Conservation (phyloP, 2,329 filamentous ascomycete species). For the Claviceps fusiformis region DNA sequence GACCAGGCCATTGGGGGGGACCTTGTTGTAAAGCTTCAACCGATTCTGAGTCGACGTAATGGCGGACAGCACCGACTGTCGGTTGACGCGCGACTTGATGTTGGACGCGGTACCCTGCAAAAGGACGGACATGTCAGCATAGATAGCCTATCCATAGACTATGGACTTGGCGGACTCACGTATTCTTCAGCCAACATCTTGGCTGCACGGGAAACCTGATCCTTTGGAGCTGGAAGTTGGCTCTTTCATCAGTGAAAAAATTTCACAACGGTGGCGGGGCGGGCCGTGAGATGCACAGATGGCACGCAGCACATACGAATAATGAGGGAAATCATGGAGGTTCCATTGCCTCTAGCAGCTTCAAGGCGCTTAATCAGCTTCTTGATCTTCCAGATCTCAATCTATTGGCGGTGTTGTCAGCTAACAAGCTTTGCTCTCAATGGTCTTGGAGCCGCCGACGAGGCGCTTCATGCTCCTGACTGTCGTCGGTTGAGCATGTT, state of each 20-base stretch:
- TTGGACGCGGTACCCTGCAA: constrained; percentile 87
- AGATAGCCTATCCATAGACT: constrained; percentile 30
- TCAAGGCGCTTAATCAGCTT: constrained; percentile 99
- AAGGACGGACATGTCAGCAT: constrained; percentile 10
- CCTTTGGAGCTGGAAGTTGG: constrained; percentile 64
- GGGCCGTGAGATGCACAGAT: neutral
- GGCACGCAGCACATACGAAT: constrained; percentile 55
- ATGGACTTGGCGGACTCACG: constrained; percentile 35
- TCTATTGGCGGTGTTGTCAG: constrained; percentile 26
- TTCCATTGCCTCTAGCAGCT: constrained; percentile 94
- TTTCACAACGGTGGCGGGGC: neutral
- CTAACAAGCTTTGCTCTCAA: neutral
- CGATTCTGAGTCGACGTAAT: constrained; percentile 99
- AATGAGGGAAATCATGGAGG: constrained; percentile 98
- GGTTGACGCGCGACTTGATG: constrained; percentile 98
- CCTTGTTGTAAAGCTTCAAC: constrained; percentile 97
- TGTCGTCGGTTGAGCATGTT: neutral
- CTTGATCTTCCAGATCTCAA: constrained; percentile 94
- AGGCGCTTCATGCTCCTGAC: neutral
- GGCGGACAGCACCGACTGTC: constrained; percentile 91
- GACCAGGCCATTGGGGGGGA: constrained; percentile 91
- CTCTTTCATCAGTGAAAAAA: constrained; percentile 3
- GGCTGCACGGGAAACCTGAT: constrained; percentile 86
- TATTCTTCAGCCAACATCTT: constrained; percentile 99
- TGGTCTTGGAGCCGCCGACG: neutral